Evolutionary conservation across 2,329 filamentous ascomycete species (phyloP).

Genomic region (Tolypocladium endophyticum): DNA sequence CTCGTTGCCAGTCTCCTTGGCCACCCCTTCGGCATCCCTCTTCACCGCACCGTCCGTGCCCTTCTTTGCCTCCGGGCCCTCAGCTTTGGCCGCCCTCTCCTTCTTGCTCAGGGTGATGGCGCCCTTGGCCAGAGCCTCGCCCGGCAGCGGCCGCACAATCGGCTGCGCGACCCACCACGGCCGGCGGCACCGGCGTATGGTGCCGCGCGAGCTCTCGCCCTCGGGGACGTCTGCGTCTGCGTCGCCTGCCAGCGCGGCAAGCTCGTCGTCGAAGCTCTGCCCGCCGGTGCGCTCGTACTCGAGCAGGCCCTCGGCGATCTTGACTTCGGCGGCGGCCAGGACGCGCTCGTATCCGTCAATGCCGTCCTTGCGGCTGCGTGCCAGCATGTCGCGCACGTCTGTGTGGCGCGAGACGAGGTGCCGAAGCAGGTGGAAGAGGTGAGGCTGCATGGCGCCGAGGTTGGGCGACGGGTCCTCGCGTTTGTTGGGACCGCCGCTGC

Average conservation of each 20-base stretch:
- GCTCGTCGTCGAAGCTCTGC: slow-evolving; percentile 33
- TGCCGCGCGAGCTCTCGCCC: slow-evolving; percentile 51
- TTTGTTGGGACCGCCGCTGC: slow-evolving; percentile 14
- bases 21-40: not conserved
- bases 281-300: slow-evolving; percentile 51
- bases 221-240: slow-evolving; percentile 22
- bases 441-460: slow-evolving; percentile 72
- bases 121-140: slow-evolving; percentile 76
- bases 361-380: slow-evolving; percentile 56
- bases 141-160: slow-evolving; percentile 74
- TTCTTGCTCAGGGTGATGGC: slow-evolving; percentile 68
- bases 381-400: slow-evolving; percentile 76
- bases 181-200: slow-evolving; percentile 62
- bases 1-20: not conserved
- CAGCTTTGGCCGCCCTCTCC: slow-evolving; percentile 21
- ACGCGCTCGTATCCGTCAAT: slow-evolving; percentile 69
- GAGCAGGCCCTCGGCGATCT: slow-evolving; percentile 60
- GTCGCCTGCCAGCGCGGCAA: slow-evolving; percentile 9
- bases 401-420: slow-evolving; percentile 73
- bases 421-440: slow-evolving; percentile 84
- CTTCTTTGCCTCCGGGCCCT: slow-evolving; percentile 11
- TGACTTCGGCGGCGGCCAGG: slow-evolving; percentile 62
- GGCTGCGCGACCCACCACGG: slow-evolving; percentile 90
- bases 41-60: not conserved
- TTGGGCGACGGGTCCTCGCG: slow-evolving; percentile 44